Conservation (phyloP, 2,329 filamentous ascomycete genomes). For the Diaporthe eres region DNA sequence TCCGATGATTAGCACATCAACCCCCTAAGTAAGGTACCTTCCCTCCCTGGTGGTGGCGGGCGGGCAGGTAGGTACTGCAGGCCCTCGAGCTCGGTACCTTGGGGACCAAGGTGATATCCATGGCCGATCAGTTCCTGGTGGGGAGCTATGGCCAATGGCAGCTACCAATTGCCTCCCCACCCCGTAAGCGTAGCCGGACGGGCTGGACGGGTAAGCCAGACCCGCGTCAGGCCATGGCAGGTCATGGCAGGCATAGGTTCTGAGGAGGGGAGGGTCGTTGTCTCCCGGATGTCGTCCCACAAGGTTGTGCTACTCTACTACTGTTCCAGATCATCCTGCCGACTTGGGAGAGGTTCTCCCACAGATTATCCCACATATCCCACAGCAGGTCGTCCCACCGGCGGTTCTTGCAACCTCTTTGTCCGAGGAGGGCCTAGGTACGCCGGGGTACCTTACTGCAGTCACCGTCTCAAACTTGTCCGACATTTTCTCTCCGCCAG, state of each 20-base stretch:
- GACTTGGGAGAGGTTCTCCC: neutral
- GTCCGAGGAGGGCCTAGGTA: neutral
- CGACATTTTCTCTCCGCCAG: neutral
- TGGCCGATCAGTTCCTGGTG: conserved; percentile 10
- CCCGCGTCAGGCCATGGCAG: conserved; percentile 29
- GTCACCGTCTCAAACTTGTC: conserved; percentile 4
- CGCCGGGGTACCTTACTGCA: neutral
- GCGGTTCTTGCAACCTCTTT: neutral
- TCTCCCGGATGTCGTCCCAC: neutral
- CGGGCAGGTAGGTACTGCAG: neutral
- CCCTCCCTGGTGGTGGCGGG: neutral
- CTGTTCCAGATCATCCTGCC: neutral
- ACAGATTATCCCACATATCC: neutral
- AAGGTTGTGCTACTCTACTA: neutral
- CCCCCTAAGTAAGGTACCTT: neutral
- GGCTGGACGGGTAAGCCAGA: conserved; percentile 29
- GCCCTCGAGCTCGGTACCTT: neutral
- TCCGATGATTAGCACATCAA: neutral
- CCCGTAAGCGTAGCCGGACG: neutral
- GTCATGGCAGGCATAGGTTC: neutral
- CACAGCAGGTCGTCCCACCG: neutral
- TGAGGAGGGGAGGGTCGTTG: neutral
- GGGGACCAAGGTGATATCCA: neutral
- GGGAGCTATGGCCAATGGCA: conserved; percentile 34
- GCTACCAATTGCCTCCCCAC: neutral